Base-by-base conservation (phyloP, 306 rosid genomes). In the Myrica gale region DNA sequence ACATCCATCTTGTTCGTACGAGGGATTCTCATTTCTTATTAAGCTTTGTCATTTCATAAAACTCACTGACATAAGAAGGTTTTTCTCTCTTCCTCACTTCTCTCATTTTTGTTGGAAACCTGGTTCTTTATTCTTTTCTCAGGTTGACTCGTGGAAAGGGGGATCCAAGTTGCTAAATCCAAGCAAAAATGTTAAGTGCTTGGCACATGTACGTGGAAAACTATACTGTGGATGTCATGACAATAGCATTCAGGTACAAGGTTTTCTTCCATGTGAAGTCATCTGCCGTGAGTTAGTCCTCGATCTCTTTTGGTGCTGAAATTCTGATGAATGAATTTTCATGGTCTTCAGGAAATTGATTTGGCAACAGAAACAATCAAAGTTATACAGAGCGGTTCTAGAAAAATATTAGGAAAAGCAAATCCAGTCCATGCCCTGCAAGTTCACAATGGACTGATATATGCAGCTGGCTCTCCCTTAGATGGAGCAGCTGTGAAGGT, bases 211-310 rank as follows among this genome's bases (percentile, higher is more conserved):
- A 45, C 65, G 70, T 1, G 92, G 90, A 48, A 92, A 79, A 83
- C 81, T 95, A 20, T 92, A 84, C 71, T 95, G 98, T 58, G 97
- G 97, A 82, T 92, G 98, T 83, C 92, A 90, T 13, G 98, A 95
- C 61, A 87, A 80, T 61, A 90, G 92, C 75, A 85, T 95, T 84
- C 97, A 93, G 92, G 98, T 91, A 88, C 71, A 71, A 21, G 67
- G 21, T 12, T 53, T 78, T 73, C 17, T 47, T 39, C 69, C 56
- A 68, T 78, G 20, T 56, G 63, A 58, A 11, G 17, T 26, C 55
- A 74, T 66, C 74, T 63, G 75, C 51, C 20, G 48, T 56, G 48
- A 63, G 26, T 26, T 21, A 32, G 42, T 4, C 58, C 56, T 53
- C 68, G 47, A 74, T 46, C 86, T 72, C 68, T 60, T 44, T 47